Evolutionary conservation across 2,329 filamentous ascomycete species (phyloP).

Genomic region (Colletotrichum sp.): DNA sequence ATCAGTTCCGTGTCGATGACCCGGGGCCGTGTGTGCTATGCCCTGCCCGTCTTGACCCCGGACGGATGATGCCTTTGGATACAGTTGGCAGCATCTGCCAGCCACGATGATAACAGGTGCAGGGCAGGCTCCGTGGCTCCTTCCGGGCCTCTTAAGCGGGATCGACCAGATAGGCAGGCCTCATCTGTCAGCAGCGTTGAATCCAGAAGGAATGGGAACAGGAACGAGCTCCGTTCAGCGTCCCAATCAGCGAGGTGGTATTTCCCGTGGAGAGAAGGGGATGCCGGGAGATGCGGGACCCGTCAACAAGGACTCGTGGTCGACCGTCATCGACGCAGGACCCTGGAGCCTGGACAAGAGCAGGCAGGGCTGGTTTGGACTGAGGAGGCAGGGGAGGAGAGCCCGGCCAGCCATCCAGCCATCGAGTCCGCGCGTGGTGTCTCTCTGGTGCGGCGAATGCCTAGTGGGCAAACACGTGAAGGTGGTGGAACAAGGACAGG

Average conservation of each 20-base stretch:
- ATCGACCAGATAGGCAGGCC: neutral
- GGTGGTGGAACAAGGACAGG: neutral
- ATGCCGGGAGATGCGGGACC: neutral
- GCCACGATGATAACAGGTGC: neutral
- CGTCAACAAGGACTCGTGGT: neutral
- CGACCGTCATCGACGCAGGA: neutral
- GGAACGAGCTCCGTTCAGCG: neutral
- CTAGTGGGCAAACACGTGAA: conserved; percentile 13
- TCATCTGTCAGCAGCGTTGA: neutral
- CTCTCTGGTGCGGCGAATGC: neutral
- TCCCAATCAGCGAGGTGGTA: neutral
- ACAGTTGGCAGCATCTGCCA: neutral
- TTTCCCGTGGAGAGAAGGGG: neutral
- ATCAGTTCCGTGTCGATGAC: neutral
- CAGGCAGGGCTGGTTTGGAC: conserved; percentile 2
- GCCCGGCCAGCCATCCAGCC: neutral
- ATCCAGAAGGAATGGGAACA: neutral
- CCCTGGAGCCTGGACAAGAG: neutral
- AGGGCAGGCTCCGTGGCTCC: neutral
- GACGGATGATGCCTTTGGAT: neutral
- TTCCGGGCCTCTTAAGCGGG: neutral
- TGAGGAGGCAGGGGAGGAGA: neutral
- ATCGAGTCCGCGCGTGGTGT: neutral
- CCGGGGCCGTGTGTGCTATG: neutral
- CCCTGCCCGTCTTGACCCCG: neutral